Conservation (phyloP, 2,329 filamentous ascomycete species). For the Colletotrichum limetticola region DNA sequence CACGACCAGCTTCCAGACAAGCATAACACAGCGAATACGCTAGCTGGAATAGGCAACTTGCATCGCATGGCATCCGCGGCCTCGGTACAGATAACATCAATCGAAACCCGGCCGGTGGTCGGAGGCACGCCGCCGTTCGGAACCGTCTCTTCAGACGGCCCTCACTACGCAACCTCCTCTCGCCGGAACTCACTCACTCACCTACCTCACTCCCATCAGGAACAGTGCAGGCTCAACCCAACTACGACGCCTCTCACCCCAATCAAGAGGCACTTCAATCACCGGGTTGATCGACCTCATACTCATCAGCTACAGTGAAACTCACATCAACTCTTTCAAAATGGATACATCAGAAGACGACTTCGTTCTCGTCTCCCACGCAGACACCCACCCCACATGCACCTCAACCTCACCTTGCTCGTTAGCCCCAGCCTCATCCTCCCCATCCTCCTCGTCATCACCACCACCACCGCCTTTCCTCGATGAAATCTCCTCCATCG, state of each 20-base stretch:
- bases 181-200: neutral
- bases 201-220: neutral
- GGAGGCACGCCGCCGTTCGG: slow-evolving; percentile 27
- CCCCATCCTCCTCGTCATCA: neutral
- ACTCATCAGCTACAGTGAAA: neutral
- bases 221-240: neutral
- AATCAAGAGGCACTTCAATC: neutral
- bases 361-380: slow-evolving; percentile 29
- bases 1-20: neutral
- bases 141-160: neutral
- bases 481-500: slow-evolving; percentile 25
- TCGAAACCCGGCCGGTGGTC: slow-evolving; percentile 24
- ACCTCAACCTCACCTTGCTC: no score
- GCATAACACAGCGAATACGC: slow-evolving; percentile 1
- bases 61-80: neutral
- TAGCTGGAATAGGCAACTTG: slow-evolving; percentile 9
- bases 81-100: slow-evolving; percentile 22
- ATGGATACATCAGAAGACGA: neutral
- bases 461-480: neutral
- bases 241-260: neutral
- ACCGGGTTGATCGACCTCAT: no score
- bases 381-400: neutral
- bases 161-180: neutral
- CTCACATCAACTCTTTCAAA: neutral
- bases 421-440: no score